These are phyloP conservation scores for Cercospora zeae-maydis DNA, from an alignment of 2,329 filamentous ascomycete species.

Conservation along the genomic window DNA sequence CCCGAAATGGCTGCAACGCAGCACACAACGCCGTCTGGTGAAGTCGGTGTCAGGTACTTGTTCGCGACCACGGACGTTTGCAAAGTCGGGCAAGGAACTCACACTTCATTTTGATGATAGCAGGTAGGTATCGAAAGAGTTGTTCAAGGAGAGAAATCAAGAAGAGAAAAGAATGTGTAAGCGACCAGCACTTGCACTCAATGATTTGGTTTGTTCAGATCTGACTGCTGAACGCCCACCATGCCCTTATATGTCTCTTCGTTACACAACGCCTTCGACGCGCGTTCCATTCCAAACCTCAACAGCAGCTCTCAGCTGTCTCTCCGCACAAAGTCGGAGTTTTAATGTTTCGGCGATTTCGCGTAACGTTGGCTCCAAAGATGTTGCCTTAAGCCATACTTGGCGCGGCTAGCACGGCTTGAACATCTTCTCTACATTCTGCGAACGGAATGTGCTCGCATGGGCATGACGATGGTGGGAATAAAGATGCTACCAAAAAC, in stretches of 20 bases:
- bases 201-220: not conserved
- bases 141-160: not conserved
- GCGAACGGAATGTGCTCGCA: not conserved
- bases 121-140: not conserved
- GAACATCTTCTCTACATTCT: not conserved
- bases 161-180: not conserved
- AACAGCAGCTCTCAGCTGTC: not conserved
- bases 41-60: not conserved
- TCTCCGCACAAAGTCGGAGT: not conserved
- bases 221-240: not conserved
- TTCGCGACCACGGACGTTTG: not conserved
- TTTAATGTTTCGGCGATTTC: not conserved
- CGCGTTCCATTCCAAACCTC: not conserved
- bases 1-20: not conserved
- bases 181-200: not conserved
- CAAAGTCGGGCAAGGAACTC: not conserved
- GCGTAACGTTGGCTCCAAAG: not conserved
- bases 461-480: not conserved
- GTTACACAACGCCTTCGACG: not conserved
- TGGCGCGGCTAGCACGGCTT: not conserved
- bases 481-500: not conserved
- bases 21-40: not conserved
- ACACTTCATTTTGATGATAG: not conserved
- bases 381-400: not conserved
- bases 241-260: not conserved